These are phyloP conservation scores for Coemansia biformis DNA, from an alignment of 192 early-diverging fungal species.

Conservation along the genomic window DNA sequence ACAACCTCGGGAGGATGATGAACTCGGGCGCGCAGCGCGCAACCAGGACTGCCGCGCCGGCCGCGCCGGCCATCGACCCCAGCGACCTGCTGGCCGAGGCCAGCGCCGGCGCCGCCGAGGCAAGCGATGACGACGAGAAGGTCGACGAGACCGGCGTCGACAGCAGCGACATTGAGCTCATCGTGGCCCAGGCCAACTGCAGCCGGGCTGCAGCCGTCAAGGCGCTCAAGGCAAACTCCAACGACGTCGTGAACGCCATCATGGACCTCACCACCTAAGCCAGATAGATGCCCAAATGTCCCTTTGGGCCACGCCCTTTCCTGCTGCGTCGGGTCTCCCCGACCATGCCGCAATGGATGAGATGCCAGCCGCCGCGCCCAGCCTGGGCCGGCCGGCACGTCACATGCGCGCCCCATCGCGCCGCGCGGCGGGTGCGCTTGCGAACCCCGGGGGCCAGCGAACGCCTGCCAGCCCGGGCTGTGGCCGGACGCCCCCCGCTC, in stretches of 20 bases:
- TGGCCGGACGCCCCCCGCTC: too few relatives aligned
- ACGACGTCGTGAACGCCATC: slow-evolving; percentile 95
- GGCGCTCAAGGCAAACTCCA: slow-evolving; percentile 80
- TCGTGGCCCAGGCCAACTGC: slow-evolving; percentile 86
- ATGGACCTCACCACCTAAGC: slow-evolving; percentile 65
- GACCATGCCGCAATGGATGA: too few relatives aligned
- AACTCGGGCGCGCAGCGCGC: slow-evolving; percentile 57
- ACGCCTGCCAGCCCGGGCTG: too few relatives aligned
- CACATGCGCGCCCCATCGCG: too few relatives aligned
- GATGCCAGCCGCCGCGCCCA: too few relatives aligned
- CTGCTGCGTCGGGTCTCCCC: too few relatives aligned
- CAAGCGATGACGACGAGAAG: slow-evolving; percentile 61
- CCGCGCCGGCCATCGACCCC: slow-evolving; percentile 10
- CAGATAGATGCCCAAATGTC: too few relatives aligned
- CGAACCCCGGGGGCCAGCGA: too few relatives aligned
- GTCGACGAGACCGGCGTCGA: slow-evolving; percentile 83
- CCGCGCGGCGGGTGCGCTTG: too few relatives aligned
- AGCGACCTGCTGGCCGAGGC: slow-evolving; percentile 7
- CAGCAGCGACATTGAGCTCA: slow-evolving; percentile 89
- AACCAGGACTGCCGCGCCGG: slow-evolving; percentile 39
- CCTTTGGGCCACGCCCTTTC: too few relatives aligned
- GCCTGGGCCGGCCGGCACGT: too few relatives aligned
- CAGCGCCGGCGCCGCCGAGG: slow-evolving; percentile 31
- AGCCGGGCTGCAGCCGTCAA: slow-evolving; percentile 83
- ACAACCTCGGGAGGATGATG: slow-evolving; percentile 72